phyloP scores from a whole-genome alignment of 805 yeast genomes.

The Teunomyces cretensis region DNA sequence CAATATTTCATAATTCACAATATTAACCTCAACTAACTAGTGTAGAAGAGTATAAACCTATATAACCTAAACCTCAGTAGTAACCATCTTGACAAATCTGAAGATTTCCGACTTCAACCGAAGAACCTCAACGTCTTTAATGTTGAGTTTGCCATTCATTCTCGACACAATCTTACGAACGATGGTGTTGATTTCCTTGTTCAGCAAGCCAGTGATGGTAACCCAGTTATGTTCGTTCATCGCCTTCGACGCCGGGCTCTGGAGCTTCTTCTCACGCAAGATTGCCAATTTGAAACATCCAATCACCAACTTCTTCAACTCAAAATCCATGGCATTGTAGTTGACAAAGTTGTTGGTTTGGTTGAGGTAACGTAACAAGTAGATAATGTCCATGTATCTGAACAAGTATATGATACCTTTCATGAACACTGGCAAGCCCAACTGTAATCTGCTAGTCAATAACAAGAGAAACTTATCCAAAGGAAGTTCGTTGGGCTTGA shows the following conservation, averaged over 20 bases:
- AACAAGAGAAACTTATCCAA: slow-evolving; percentile 40
- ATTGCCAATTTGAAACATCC: slow-evolving; percentile 43
- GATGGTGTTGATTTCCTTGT: slow-evolving; percentile 33
- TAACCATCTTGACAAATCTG: slow-evolving; percentile 43
- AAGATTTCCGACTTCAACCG: slow-evolving; percentile 40
- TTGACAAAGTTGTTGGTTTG: slow-evolving; percentile 46
- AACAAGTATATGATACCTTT: slow-evolving; percentile 43
- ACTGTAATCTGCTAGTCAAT: slow-evolving; percentile 36
- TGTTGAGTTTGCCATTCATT: slow-evolving; percentile 41
- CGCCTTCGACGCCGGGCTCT: not conserved
- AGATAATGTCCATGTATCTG: slow-evolving; percentile 47
- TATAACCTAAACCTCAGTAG: slow-evolving; percentile 20
- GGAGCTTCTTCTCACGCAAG: slow-evolving; percentile 25
- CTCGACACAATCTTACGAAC: slow-evolving; percentile 36
- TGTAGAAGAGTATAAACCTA: not conserved
- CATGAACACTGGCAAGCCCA: slow-evolving; percentile 37
- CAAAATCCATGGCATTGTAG: slow-evolving; percentile 44
- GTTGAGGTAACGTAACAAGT: slow-evolving; percentile 43
- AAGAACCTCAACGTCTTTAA: slow-evolving; percentile 36
- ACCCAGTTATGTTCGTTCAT: slow-evolving; percentile 29
- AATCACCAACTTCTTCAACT: slow-evolving; percentile 38
- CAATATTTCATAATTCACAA: not conserved
- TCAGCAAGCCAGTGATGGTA: slow-evolving; percentile 34
- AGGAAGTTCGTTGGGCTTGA: slow-evolving; percentile 30
- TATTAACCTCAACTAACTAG: not conserved